Evolutionary conservation across 495 filamentous ascomycete genomes (phyloP).

Genomic region (Podospora didyma): DNA sequence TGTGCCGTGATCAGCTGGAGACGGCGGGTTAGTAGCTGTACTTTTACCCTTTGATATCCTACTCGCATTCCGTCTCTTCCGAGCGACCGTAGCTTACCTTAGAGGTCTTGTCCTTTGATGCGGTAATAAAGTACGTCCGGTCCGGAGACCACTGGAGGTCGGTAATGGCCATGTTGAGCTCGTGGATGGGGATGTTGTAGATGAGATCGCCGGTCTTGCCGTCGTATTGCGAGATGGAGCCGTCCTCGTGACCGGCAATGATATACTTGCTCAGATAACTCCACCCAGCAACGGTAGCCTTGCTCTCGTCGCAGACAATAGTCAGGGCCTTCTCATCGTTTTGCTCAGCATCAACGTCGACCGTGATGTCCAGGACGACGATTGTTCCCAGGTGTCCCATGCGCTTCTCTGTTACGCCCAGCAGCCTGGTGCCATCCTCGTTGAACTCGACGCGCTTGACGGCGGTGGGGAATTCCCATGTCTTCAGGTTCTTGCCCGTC

Average conservation of each 20-base stretch:
- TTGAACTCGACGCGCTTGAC: constrained; percentile 96
- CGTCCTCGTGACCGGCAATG: constrained; percentile 96
- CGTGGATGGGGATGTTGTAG: constrained; percentile 75
- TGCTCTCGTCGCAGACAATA: constrained; percentile 90
- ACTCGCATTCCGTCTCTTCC: not conserved
- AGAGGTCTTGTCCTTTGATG: constrained; percentile 95
- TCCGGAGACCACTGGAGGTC: constrained; percentile 93
- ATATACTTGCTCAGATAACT: constrained; percentile 90
- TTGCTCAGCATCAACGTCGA: constrained; percentile 78
- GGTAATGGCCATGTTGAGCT: constrained; percentile 76
- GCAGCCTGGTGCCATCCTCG: constrained; percentile 79
- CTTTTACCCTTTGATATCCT: no score
- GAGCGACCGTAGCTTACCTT: constrained; percentile 53
- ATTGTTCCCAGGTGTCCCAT: constrained; percentile 93
- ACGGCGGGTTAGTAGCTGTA: not conserved
- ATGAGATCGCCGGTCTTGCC: constrained; percentile 84
- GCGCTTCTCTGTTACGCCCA: constrained; percentile 96
- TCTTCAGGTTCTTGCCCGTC: constrained; percentile 88
- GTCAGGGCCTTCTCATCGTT: constrained; percentile 71
- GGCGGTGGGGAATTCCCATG: constrained; percentile 93
- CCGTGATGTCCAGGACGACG: constrained; percentile 79
- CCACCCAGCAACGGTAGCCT: constrained; percentile 95
- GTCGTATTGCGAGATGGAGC: constrained; percentile 90
- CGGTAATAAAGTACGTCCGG: constrained; percentile 95
- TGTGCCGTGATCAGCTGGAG: constrained; percentile 71